These are phyloP conservation scores for Pichia deserticola DNA, from an alignment of 805 yeast species.

Conservation along the genomic window DNA sequence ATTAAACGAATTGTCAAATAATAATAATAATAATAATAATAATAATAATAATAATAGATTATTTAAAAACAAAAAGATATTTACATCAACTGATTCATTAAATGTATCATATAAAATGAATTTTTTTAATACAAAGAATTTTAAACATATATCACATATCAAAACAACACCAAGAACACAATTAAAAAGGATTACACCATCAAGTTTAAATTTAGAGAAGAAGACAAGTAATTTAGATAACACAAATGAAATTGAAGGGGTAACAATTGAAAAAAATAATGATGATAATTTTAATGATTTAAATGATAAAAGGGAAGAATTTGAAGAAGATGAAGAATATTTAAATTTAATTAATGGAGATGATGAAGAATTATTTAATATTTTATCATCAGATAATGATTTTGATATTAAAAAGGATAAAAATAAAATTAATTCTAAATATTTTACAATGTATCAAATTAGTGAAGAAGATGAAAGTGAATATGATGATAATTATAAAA, in stretches of 20 bases:
- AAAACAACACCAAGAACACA: conserved; percentile 2
- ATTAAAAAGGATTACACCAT: conserved; percentile 6
- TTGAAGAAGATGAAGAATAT: background rate
- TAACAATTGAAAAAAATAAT: background rate
- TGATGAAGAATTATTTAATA: conserved; percentile 9
- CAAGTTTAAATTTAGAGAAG: conserved; percentile 18
- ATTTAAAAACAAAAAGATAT: background rate
- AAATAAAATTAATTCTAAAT: background rate
- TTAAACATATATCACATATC: background rate
- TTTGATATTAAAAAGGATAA: conserved; percentile 1
- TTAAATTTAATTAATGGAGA: conserved; percentile 6
- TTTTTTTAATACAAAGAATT: conserved; percentile 6
- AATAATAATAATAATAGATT: conserved; percentile 2
- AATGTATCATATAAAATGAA: conserved; percentile 26
- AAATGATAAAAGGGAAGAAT: too few species aligned
- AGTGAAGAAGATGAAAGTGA: conserved; percentile 13
- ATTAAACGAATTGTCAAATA: background rate
- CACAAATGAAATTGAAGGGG: too few species aligned
- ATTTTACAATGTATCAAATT: conserved; percentile 6
- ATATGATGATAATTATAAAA: conserved; percentile 7
- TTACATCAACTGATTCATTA: conserved; percentile 17
- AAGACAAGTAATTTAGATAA: background rate
- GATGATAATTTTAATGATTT: background rate
- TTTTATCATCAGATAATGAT: background rate
- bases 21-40: background rate